These are phyloP conservation scores for Boletus pseudo-olivaceus DNA, from an alignment of 768 basidiomycete species.

Conservation along the genomic window DNA sequence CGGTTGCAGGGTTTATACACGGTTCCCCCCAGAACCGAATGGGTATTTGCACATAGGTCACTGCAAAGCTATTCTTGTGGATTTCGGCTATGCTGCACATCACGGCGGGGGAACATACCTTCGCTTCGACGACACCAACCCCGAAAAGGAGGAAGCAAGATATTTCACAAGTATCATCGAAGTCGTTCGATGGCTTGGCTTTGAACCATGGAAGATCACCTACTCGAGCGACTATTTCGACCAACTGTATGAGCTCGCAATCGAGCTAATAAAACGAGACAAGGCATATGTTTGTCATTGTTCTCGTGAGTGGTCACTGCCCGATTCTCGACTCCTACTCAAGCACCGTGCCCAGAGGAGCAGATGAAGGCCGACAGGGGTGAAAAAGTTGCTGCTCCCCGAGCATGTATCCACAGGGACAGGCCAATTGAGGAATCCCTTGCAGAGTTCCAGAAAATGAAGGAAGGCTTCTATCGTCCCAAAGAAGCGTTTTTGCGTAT, in stretches of 20 bases:
- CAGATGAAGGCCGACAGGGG: slow-evolving; percentile 89
- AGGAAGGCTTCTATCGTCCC: slow-evolving; percentile 81
- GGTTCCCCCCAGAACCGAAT: slow-evolving; percentile 98
- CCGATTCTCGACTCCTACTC: background rate
- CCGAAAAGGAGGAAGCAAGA: slow-evolving; percentile 92
- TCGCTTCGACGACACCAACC: slow-evolving; percentile 98
- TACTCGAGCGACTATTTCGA: slow-evolving; percentile 98
- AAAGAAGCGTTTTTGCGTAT: slow-evolving; percentile 93
- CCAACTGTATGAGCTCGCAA: slow-evolving; percentile 78
- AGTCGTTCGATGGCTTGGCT: slow-evolving; percentile 94
- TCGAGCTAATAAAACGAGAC: slow-evolving; percentile 83
- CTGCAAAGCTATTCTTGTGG: slow-evolving; percentile 97
- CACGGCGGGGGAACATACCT: slow-evolving; percentile 91
- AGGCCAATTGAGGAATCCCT: slow-evolving; percentile 87
- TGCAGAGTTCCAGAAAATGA: slow-evolving; percentile 88
- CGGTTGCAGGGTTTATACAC: slow-evolving; percentile 82
- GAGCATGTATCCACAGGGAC: slow-evolving; percentile 81
- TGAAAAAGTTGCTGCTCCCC: slow-evolving; percentile 74
- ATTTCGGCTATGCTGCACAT: slow-evolving; percentile 97
- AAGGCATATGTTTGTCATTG: slow-evolving; percentile 97
- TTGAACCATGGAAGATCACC: slow-evolving; percentile 97
- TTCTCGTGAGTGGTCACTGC: slow-evolving; percentile 60
- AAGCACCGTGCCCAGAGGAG: slow-evolving; percentile 57
- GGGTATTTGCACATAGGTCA: slow-evolving; percentile 95
- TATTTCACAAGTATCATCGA: slow-evolving; percentile 98